These are phyloP conservation scores for Amanita rimosa DNA, from an alignment of 768 basidiomycete genomes.

Conservation along the genomic window DNA sequence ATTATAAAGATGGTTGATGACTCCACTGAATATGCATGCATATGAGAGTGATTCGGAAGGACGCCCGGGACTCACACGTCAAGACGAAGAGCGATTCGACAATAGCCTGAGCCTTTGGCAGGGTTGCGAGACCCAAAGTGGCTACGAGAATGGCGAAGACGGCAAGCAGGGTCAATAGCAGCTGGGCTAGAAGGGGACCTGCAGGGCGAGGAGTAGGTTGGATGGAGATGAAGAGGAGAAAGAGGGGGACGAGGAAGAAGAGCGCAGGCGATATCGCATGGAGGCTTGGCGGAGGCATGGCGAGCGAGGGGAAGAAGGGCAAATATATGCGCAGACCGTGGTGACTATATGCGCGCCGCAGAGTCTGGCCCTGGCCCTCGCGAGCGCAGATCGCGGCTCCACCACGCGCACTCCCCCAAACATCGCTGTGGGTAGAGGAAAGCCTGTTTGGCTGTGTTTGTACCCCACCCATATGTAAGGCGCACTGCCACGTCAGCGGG, in stretches of 20 bases:
- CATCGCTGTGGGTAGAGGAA: too few relatives aligned
- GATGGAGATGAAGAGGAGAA: constrained; percentile 11
- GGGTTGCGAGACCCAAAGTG: constrained; percentile 8
- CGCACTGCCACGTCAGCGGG: constrained; percentile 11
- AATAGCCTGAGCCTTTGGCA: constrained; percentile 9
- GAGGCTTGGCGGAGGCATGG: neutral
- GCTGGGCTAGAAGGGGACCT: constrained; percentile 2
- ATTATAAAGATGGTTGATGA: constrained; percentile 12
- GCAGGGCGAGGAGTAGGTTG: constrained; percentile 3
- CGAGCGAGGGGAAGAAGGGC: neutral
- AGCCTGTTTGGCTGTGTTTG: neutral
- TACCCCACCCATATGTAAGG: too few relatives aligned
- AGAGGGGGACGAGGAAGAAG: constrained; percentile 11
- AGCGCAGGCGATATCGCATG: constrained; percentile 10
- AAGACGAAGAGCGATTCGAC: constrained; percentile 14
- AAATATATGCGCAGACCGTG: too few relatives aligned
- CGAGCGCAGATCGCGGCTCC: too few relatives aligned
- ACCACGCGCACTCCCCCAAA: too few relatives aligned
- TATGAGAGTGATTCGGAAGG: neutral
- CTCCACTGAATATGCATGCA: constrained; percentile 8
- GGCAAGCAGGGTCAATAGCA: constrained; percentile 10
- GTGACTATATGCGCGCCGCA: too few relatives aligned
- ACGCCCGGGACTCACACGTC: constrained; percentile 8
- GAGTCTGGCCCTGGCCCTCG: too few relatives aligned
- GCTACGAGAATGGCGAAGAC: constrained; percentile 12